phyloP scores from a whole-genome alignment of 2,329 filamentous ascomycete genomes.

The Achaetomium macrosporum region DNA sequence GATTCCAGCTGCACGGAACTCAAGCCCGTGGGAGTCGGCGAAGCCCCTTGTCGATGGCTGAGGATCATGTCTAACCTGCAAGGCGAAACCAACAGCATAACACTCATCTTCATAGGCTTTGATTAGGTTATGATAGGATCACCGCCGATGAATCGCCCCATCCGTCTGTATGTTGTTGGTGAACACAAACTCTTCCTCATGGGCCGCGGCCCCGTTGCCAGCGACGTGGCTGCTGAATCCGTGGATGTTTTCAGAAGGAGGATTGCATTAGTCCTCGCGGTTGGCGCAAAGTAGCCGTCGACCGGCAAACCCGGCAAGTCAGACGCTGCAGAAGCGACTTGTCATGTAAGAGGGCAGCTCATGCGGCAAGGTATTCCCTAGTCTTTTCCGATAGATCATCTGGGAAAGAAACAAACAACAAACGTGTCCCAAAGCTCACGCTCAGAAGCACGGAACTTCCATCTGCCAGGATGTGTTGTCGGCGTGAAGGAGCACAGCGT shows the following conservation, averaged over 20 bases:
- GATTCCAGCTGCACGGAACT: neutral
- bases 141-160: too few species aligned
- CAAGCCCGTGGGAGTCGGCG: neutral
- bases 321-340: slow-evolving; percentile 5
- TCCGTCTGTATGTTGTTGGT: too few species aligned
- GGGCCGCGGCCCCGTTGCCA: neutral
- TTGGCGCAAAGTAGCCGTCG: neutral
- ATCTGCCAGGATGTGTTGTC: neutral
- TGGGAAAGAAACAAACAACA: neutral
- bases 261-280: neutral
- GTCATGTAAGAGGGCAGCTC: slow-evolving; percentile 7
- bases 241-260: neutral
- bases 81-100: slow-evolving; percentile 3
- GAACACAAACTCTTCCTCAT: too few species aligned
- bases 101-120: slow-evolving; percentile 1
- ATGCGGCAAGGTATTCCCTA: too few species aligned
- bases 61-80: neutral
- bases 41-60: neutral
- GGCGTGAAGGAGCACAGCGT: neutral
- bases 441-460: slow-evolving; percentile 8
- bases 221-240: neutral
- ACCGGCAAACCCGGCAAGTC: neutral
- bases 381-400: too few species aligned
- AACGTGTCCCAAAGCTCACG: neutral
- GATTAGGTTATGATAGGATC: too few species aligned